phyloP scores from a whole-genome alignment of 768 basidiomycete genomes.

The Tricholoma saponaceum region DNA sequence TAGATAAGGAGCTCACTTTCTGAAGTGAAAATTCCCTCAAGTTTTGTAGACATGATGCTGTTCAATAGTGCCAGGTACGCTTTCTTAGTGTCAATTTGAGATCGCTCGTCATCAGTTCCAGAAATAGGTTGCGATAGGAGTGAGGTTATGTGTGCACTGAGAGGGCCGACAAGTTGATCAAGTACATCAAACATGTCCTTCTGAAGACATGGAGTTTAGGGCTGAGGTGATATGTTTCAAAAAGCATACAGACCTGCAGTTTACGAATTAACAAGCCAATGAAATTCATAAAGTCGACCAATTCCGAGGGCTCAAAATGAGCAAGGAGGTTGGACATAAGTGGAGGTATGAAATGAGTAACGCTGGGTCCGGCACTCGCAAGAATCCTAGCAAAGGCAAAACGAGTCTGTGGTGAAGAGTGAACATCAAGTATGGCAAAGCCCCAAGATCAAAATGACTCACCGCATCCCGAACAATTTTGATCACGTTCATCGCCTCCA shows the following conservation, averaged over 20 bases:
- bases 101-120: slow-evolving; percentile 83
- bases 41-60: slow-evolving; percentile 73
- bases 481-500: slow-evolving; percentile 85
- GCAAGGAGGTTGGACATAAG: slow-evolving; percentile 89
- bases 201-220: slow-evolving; percentile 34
- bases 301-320: slow-evolving; percentile 88
- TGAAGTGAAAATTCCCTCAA: slow-evolving; percentile 84
- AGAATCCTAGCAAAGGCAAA: slow-evolving; percentile 92
- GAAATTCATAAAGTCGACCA: slow-evolving; percentile 95
- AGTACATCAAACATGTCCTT: slow-evolving; percentile 83
- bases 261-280: slow-evolving; percentile 88
- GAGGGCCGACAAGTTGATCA: slow-evolving; percentile 84
- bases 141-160: slow-evolving; percentile 76
- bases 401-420: slow-evolving; percentile 57
- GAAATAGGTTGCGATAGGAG: slow-evolving; percentile 76
- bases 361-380: slow-evolving; percentile 81
- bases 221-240: neutral
- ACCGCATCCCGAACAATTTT: slow-evolving; percentile 92
- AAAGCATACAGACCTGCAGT: slow-evolving; percentile 57
- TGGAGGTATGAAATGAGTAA: slow-evolving; percentile 83
- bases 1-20: slow-evolving; percentile 51
- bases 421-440: neutral
- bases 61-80: slow-evolving; percentile 84
- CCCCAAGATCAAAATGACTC: slow-evolving; percentile 23
- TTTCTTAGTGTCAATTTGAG: slow-evolving; percentile 79